Conservation (phyloP, 2,329 filamentous ascomycete genomes). For the Geoglossum cookeanum region DNA sequence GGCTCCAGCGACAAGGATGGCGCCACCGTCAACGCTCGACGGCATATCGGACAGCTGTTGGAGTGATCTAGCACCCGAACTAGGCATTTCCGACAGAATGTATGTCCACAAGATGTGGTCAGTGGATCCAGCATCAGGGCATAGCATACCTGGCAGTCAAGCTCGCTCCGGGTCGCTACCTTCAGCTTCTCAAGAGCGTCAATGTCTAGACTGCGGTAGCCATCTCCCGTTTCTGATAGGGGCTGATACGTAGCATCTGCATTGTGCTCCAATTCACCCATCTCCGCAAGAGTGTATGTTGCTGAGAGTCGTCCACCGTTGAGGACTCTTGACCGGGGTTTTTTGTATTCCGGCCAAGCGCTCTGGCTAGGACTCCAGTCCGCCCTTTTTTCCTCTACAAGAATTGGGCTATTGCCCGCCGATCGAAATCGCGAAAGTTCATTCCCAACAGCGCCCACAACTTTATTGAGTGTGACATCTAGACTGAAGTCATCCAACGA, state of each 20-base stretch:
- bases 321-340: constrained; percentile 24
- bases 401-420: constrained; percentile 17
- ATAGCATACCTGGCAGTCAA: constrained; percentile 84
- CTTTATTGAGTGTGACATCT: constrained; percentile 58
- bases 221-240: constrained; percentile 19
- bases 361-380: constrained; percentile 14
- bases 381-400: constrained; percentile 24
- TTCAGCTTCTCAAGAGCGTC: constrained; percentile 38
- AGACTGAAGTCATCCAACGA: constrained; percentile 55
- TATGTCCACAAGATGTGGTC: constrained; percentile 76
- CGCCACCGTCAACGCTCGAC: constrained; percentile 39
- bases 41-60: constrained; percentile 62
- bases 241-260: constrained; percentile 34
- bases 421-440: constrained; percentile 28
- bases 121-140: constrained; percentile 61
- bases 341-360: constrained; percentile 17
- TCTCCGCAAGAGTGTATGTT: constrained; percentile 44
- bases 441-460: constrained; percentile 39
- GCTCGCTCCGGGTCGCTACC: constrained; percentile 43
- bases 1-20: constrained; percentile 27
- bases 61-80: constrained; percentile 60
- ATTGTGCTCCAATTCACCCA: constrained; percentile 38
- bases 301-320: constrained; percentile 42
- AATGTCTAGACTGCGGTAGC: constrained; percentile 23
- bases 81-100: constrained; percentile 67